phyloP scores from a whole-genome alignment of 1,139 yeast genomes.

The Suhomyces bokatorum region DNA sequence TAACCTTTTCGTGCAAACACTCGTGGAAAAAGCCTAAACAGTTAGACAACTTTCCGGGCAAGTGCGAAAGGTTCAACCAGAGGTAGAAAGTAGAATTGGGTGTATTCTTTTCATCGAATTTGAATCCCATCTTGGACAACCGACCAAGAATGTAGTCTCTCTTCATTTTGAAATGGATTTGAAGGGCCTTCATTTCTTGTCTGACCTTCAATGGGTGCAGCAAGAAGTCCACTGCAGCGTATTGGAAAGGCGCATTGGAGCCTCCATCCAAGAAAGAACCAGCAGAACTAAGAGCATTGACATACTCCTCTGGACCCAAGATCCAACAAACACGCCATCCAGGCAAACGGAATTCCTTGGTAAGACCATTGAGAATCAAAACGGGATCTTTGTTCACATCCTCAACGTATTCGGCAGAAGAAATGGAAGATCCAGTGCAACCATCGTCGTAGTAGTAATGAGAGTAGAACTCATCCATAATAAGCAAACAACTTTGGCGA shows the following conservation, averaged over 20 bases:
- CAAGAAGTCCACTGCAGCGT: constrained; percentile 60
- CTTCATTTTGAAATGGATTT: constrained; percentile 60
- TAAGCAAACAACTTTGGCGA: constrained; percentile 56
- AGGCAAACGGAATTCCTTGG: constrained; percentile 66
- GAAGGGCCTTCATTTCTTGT: constrained; percentile 61
- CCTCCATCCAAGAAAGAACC: constrained; percentile 71
- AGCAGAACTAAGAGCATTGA: constrained; percentile 58
- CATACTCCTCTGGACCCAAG: constrained; percentile 65
- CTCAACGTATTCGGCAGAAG: constrained; percentile 55
- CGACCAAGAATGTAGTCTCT: constrained; percentile 59
- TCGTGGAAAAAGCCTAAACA: constrained; percentile 71
- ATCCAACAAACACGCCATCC: constrained; percentile 76
- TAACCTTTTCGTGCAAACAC: constrained; percentile 62
- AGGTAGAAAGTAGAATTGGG: constrained; percentile 68
- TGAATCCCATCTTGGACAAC: constrained; percentile 58
- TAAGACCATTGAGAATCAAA: constrained; percentile 61
- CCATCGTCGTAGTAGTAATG: constrained; percentile 63
- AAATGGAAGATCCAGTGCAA: constrained; percentile 56
- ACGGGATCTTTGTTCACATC: constrained; percentile 67
- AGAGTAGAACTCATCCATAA: constrained; percentile 69
- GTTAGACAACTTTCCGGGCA: constrained; percentile 61
- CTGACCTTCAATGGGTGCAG: constrained; percentile 53
- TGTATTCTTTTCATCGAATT: constrained; percentile 43
- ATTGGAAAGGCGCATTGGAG: constrained; percentile 64
- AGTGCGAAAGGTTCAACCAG: constrained; percentile 60